Base-by-base conservation (phyloP, 2,329 filamentous ascomycete genomes). In the Botrytis deweyae region DNA sequence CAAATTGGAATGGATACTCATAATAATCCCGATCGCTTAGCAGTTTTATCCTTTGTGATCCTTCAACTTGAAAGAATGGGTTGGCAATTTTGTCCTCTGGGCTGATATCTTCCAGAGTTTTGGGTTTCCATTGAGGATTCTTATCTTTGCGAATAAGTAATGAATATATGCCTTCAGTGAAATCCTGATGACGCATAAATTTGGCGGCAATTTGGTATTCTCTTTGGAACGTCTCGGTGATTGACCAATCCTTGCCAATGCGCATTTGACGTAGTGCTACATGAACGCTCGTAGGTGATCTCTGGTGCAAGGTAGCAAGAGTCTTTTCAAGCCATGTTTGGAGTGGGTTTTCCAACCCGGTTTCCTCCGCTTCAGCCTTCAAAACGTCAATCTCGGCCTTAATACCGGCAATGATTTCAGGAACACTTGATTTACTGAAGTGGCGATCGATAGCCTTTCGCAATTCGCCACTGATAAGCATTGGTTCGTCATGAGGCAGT, bases 181-280 rank as follows among this genome's bases (percentile, higher is more conserved):
- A 99, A 83, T 99, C 96, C 7, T 89, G 92, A 82, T 96, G 92
- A 73, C 87, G 87, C 95, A 99, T 98, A 85, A 99, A 98, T 76
- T 90, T 89, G 74, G 88, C 85, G 2, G 95, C 94, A 74, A 99
- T 94, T 80, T 92, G 88, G 83, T 96, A 89, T 85, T 99, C 96
- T 76, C 90, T 90, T 81, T 91, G 86, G 87, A 98, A 99, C 0
- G 95, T 91, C 83, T 97, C 88, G 25, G 88, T 85, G 79, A 99
- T 97, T 76, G 87, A 87, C 96, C 96, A 98, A 49, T 86, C 81
- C 78, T 85, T 84, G 75, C 93, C 94, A 67, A 92, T 83, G 77
- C 90, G 91, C 89, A 98, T 92, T 85, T 97, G 93, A 78, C 89
- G 88, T 73, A 97, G 88, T 2, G 95, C 87, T 68, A 99, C 96